Base-by-base conservation (phyloP, 805 yeast genomes). In the Phaffomyces thermotolerans region DNA sequence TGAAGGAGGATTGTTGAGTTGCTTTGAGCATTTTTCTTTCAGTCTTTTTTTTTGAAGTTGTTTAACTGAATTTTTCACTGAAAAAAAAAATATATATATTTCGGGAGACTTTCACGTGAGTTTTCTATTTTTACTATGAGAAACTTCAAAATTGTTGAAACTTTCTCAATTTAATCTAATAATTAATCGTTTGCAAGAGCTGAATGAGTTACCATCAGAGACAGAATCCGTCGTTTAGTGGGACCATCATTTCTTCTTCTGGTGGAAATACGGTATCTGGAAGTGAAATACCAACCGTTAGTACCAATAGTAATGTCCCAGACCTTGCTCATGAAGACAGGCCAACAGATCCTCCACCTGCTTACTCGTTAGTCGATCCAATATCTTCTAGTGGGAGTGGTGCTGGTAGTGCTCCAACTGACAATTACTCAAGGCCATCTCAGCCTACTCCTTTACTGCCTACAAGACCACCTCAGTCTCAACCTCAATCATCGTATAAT, bases 291-390 rank as follows among this genome's bases (percentile, higher is more conserved):
- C 41, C 41, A 8, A 34, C 22, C 4, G 22, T 20, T 20, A 20
- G 5, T 20, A 20, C 5, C 22, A 20, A 24, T 6, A 38, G 24
- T 2, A 17, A 43, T 53, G 31, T 24, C 13, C 31, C 27, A 8
- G 36, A n/a, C n/a, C n/a, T 15, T 15, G 31, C 14, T 37, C 52
- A 52, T 20, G 38, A 52, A 52, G 43, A 40, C 1, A 49, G 37
- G 9, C 31, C 49, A 0, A 22, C 29, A 5, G 65, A 58, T 34
- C 63, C 61, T 6, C 71, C 71, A 3, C 72, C 72, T 2, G 60
- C 58, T 7, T 68, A 68, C 44, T 53, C 66, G 1, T 66, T 60
- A 37, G 49, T 61, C 22, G 59, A 63, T 9, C 52, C 64, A 8
- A 6, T 34, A 34, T 39, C 40, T 17, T 20, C 29, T 20, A 33